Percentiles rank a stretch among this genome's conserved stretches.
Evolutionary conservation across 139 green algal genomes (phyloP).

Genomic region (Auxenochlorella pyrenoidosa): DNA sequence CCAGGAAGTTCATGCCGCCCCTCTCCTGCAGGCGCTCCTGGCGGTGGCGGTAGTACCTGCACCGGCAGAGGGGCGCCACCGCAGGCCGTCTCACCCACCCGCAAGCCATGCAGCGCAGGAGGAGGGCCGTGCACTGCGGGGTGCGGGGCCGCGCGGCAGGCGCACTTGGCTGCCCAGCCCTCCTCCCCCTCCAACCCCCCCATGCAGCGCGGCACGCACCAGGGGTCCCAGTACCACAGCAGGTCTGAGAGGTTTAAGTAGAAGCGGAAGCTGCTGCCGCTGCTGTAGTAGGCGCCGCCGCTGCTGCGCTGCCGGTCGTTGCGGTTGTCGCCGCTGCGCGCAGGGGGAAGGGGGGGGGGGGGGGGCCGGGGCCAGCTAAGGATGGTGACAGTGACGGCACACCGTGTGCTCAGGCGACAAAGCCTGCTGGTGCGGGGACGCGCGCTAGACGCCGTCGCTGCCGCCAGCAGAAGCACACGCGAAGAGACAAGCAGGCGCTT

Average conservation of each 20-base stretch:
- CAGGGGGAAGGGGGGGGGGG: no score
- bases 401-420: no score
- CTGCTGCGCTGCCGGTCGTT: not conserved
- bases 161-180: not conserved
- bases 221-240: conserved; percentile 38
- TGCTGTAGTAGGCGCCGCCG: not conserved
- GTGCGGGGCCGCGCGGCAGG: not conserved
- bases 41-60: conserved; percentile 20
- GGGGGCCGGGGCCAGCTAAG: not conserved
- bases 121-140: not conserved
- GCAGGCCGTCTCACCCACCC: no score
- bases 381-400: no score
- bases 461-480: no score
- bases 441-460: no score
- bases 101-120: no score
- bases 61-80: not conserved
- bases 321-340: not conserved
- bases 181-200: not conserved
- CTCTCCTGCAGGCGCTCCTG: conserved; percentile 18
- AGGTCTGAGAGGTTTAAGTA: conserved; percentile 49
- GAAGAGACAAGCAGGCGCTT: no score
- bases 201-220: not conserved
- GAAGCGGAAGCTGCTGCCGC: not conserved
- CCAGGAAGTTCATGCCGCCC: conserved; percentile 38
- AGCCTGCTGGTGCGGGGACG: no score